phyloP scores from a whole-genome alignment of 1,284 basidiomycete genomes.

The Malassezia globosa region DNA sequence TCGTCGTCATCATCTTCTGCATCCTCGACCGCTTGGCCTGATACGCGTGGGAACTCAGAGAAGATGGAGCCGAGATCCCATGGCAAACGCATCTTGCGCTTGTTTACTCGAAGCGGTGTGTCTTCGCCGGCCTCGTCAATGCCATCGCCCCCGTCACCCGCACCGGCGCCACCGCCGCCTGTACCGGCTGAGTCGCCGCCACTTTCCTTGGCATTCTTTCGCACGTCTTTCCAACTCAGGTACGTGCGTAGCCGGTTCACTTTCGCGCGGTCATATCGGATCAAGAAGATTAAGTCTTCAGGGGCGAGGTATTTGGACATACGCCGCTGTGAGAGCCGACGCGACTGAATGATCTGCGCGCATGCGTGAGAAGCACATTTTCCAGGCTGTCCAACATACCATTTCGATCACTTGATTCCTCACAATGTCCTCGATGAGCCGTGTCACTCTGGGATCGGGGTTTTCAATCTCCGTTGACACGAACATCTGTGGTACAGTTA shows the following conservation, averaged over 20 bases:
- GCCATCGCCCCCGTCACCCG: constrained; percentile 16
- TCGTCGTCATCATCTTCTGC: constrained; percentile 79
- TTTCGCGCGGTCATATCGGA: constrained; percentile 85
- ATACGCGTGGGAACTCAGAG: constrained; percentile 49
- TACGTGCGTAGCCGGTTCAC: constrained; percentile 86
- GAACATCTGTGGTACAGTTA: constrained; percentile 61
- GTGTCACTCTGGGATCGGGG: constrained; percentile 72
- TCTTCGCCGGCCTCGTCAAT: constrained; percentile 22
- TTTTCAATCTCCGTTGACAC: constrained; percentile 92
- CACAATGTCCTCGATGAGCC: constrained; percentile 90
- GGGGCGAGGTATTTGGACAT: constrained; percentile 74
- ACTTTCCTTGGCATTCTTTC: constrained; percentile 79
- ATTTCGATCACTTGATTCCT: constrained; percentile 83
- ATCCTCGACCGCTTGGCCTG: constrained; percentile 61
- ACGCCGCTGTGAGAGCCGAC: constrained; percentile 66
- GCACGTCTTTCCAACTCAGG: constrained; percentile 94
- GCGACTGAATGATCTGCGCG: constrained; percentile 75
- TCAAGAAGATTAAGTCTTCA: constrained; percentile 91
- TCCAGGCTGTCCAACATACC: too few species aligned
- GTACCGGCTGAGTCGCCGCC: constrained; percentile 59
- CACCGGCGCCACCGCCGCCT: constrained; percentile 44
- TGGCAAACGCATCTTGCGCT: constrained; percentile 85
- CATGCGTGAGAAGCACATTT: neutral
- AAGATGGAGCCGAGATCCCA: constrained; percentile 92
- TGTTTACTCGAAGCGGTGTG: constrained; percentile 65